Base-by-base conservation (phyloP, 2,329 filamentous ascomycete genomes). In the Hypoxylon sp. region DNA sequence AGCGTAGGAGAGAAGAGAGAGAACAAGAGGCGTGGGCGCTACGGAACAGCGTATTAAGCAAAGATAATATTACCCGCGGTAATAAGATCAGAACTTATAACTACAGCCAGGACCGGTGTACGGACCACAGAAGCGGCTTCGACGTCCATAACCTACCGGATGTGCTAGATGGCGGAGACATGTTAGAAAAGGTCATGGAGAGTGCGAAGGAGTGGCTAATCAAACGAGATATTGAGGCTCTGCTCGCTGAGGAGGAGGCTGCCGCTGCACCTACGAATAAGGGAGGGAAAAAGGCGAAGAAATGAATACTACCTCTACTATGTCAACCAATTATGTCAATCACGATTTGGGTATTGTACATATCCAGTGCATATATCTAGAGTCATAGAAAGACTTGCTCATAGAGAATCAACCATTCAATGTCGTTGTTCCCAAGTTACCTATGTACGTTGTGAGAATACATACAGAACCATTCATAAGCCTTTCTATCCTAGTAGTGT, bases 41-140 rank as follows among this genome's bases (percentile, higher is more conserved):
- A 78, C 85, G 94, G 59, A 87, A 94, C 76, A 93, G 90, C 69
- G 93, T 94, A 2, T 86, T 97, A 68, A 89, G 92, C 34, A 87
- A 90, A 71, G 89, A 94, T 61, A 91, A 91, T 74, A 94, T 96
- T 81, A 96, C 94, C 5, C 87, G 96, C 43, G 93, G 93, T 48
- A 94, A 98, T 81, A 99, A 99, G 82, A 91, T 99, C 63, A 85
- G 94, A 65, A 97, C 94, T 0, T 97, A 97, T 79, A 97, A 97
- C 78, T 89, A 87, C 78, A 83, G 81, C 68, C 87, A 88, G 75
- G 85, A 94, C 78, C 85, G 94, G 45, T 94, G 96, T 70, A 97
- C 94, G 1, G 94, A 97, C 75, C 94, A 97, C 79, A 85, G 94
- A 41, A 93, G 91, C 73, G 93, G 91, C 0, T 77, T 91, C 39